Conservation (phyloP, 2,329 filamentous ascomycete genomes). For the Colletotrichum gloeosporioides region DNA sequence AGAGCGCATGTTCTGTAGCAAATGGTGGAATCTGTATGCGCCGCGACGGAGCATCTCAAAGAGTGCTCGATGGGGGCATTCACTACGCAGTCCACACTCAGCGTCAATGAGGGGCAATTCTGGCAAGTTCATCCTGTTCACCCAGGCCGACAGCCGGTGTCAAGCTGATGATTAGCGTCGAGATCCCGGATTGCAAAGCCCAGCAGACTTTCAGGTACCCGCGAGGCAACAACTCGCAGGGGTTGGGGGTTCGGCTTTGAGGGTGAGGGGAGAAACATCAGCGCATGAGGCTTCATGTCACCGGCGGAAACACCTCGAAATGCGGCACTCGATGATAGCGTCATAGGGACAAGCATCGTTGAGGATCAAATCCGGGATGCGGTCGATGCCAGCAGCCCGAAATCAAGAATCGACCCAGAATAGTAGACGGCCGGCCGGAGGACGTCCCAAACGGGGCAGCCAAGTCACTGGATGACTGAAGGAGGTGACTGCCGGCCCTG, state of each 20-base stretch:
- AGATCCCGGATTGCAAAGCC: background rate
- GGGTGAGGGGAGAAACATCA: background rate
- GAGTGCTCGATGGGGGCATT: background rate
- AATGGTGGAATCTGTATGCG: background rate
- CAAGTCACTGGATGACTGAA: background rate
- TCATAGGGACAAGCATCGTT: background rate
- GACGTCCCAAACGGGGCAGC: background rate
- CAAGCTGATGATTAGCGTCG: background rate
- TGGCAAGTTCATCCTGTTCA: background rate
- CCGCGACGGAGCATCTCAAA: background rate
- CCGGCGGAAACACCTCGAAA: background rate
- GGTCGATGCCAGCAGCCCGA: background rate
- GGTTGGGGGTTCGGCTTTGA: background rate
- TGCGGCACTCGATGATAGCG: background rate
- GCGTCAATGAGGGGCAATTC: background rate
- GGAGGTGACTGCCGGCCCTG: background rate
- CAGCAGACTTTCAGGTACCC: constrained; percentile 18
- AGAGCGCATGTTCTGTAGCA: background rate
- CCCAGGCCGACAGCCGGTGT: background rate
- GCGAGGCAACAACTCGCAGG: background rate
- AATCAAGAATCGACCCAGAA: constrained; percentile 7
- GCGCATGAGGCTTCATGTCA: background rate
- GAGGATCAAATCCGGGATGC: background rate
- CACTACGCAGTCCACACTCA: background rate
- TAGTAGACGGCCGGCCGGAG: background rate